These are phyloP conservation scores for Vitis vinifera DNA, from an alignment of 164 flowering plant genomes.

Conservation along the genomic window ASM3070453v1 NC_081810.1:4062001-4062500, in stretches of 20 bases:
- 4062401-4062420: conserved; percentile 71
- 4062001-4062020: conserved; percentile 51
- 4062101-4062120: conserved; percentile 76
- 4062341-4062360: conserved; percentile 73
- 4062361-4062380: conserved; percentile 69
- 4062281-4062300: conserved; percentile 59
- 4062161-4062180: conserved; percentile 73
- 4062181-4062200: conserved; percentile 73
- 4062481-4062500: conserved; percentile 74
- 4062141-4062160: conserved; percentile 80
- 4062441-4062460: conserved; percentile 76
- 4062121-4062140: conserved; percentile 77
- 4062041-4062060: conserved; percentile 74
- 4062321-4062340: conserved; percentile 75
- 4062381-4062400: conserved; percentile 72
- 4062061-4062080: conserved; percentile 76
- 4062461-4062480: conserved; percentile 70
- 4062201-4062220: conserved; percentile 68
- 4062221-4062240: conserved; percentile 67
- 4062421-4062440: conserved; percentile 81
- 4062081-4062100: conserved; percentile 55
- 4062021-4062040: conserved; percentile 52
- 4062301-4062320: conserved; percentile 71
- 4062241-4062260: conserved; percentile 69
- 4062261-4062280: conserved; percentile 81